Evolutionary conservation across 306 rosid genomes (phyloP).

Genomic region (Medicago lupulina): DNA sequence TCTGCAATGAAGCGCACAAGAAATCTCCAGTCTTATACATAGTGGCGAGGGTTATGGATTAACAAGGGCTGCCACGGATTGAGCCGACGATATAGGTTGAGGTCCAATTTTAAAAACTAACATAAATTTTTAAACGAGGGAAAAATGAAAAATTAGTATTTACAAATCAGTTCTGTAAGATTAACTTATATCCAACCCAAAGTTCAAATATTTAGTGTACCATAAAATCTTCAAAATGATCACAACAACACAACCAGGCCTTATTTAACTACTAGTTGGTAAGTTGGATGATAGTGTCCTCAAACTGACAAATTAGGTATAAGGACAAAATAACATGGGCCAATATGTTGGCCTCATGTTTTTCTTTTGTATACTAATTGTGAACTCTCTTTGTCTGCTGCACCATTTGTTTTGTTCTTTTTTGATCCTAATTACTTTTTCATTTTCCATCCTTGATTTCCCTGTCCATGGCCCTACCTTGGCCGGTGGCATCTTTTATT

Average conservation of each 20-base stretch:
- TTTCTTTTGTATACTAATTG: slow-evolving; percentile 48
- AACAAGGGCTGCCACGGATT: too few relatives aligned
- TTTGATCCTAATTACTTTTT: slow-evolving; percentile 32
- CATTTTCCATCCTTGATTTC: slow-evolving; percentile 4
- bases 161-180: too few relatives aligned
- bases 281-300: slow-evolving; percentile 46
- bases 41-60: too few relatives aligned
- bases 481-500: slow-evolving; percentile 50
- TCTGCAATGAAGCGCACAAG: too few relatives aligned
- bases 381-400: slow-evolving; percentile 52
- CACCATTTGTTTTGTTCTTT: slow-evolving; percentile 41
- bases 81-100: too few relatives aligned
- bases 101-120: too few relatives aligned
- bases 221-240: slow-evolving; percentile 34
- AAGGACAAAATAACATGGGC: slow-evolving; percentile 57
- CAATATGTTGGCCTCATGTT: slow-evolving; percentile 62
- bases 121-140: too few relatives aligned
- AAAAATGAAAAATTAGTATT: too few relatives aligned
- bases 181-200: too few relatives aligned
- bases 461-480: slow-evolving; percentile 43
- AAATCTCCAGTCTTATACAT: too few relatives aligned
- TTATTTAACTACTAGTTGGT: slow-evolving; percentile 40
- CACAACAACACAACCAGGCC: slow-evolving; percentile 32
- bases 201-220: neutral
- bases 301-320: slow-evolving; percentile 46